Evolutionary conservation across 1,284 basidiomycete species (phyloP), one percentile per base, ranked within the genome.

Genomic region (Anthracocystis setariae): DNA sequence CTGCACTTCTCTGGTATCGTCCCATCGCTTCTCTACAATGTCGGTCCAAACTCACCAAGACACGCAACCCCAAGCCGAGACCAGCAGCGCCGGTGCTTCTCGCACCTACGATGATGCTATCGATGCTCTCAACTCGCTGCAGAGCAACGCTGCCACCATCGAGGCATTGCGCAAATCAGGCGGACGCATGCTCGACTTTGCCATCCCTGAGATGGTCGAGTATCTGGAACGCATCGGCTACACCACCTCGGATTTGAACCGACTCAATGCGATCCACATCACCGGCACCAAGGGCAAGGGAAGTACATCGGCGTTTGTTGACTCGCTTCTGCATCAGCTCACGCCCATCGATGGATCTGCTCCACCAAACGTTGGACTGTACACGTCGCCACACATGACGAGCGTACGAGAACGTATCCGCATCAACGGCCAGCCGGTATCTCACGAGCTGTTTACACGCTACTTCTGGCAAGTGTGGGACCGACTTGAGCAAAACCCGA

Each of bases 201-300:
- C 90, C 29, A 91, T 97, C 47, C 88, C 89, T 17, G 93, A 97
- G 84, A 95, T 93, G 89, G 83, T 92, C 49, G 93, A 96, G 79
- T 98, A 96, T 82, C 86, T 98, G 38, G 85, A 86, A 37, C 87
- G 93, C 65, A 92, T 96, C 81, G 94, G 93, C 20, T 94, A 98
- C 84, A 86, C 29, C 40, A 88, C 91, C 24, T 85, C 88, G 52
- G 90, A 94, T 74, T 86, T 99, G 51, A 94, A 98, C 83, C 85
- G 85, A 46, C 86, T 98, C 67, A 96, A 98, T 83, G 93, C 94
- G 55, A 88, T 98, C 32, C 96, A 99, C 85, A 90, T 99, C 78
- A 95, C 96, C 13, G 96, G 96, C 3, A 99, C 96, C 5, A 99
- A 99, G 84, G 96, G 96, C 44, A 99, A 99, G 83, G 96, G 96